Evolutionary conservation across 164 flowering plant genomes (phyloP).

Genomic region (Vitis riparia): DNA sequence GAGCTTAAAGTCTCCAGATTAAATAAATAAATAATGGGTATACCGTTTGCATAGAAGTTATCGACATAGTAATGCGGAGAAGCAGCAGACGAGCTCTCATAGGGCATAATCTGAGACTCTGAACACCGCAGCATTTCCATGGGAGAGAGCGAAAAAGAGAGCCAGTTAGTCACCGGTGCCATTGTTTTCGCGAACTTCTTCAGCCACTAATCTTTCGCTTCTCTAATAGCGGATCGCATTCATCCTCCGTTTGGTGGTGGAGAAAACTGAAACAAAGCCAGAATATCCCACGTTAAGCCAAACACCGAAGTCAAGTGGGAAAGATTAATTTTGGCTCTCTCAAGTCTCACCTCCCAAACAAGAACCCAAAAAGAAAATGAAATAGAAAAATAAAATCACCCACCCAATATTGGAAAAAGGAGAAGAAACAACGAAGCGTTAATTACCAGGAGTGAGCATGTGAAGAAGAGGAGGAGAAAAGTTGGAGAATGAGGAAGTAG

Average conservation of each 20-base stretch:
- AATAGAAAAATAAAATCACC: no score
- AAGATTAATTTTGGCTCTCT: not conserved
- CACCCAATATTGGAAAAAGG: no score
- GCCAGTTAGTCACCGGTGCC: constrained; percentile 72
- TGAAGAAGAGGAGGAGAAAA: no score
- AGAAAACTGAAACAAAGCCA: not conserved
- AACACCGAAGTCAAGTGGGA: not conserved
- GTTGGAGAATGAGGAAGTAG: no score
- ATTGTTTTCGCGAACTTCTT: constrained; percentile 26
- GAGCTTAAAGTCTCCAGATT: not conserved
- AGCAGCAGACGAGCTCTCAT: constrained; percentile 30
- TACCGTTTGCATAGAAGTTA: constrained; percentile 42
- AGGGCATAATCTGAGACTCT: constrained; percentile 32
- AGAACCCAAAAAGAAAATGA: no score
- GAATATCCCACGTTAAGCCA: not conserved
- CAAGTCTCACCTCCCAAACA: no score
- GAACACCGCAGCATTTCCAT: constrained; percentile 54
- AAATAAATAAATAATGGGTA: not conserved
- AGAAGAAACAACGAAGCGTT: no score
- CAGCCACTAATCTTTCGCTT: not conserved
- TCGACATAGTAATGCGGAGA: constrained; percentile 53
- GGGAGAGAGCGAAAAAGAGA: constrained; percentile 73
- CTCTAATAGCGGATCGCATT: not conserved
- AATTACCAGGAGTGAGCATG: no score
- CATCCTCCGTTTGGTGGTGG: not conserved